Evolutionary conservation across 2,329 filamentous ascomycete genomes (phyloP), one percentile per base, ranked within the genome.

Genomic region (Paracoccidioides lutzii): DNA sequence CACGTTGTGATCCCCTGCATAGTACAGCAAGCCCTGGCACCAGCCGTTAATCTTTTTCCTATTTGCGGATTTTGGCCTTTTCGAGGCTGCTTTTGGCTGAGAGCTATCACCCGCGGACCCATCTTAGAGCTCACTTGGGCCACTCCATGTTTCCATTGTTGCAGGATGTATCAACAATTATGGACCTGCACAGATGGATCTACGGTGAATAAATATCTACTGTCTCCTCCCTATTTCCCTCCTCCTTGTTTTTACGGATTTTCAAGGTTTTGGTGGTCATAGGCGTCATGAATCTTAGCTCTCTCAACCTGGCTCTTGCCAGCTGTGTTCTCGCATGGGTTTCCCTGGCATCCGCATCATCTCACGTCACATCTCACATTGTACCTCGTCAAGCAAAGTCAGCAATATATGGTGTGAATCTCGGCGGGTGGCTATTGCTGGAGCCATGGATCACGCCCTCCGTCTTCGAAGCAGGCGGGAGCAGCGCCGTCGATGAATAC

Each of bases 391-490:
- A 30, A n/a, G 22, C 6, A 8, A 32, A 42, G 14, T 4, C 30
- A 7, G n/a, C 10, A 8, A 76, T 84, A 44, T 78, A 81, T 10
- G 82, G 82, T 55, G 81, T 85, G 35, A 85, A 85, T 64, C 72
- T 84, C 4, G 81, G 82, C 54, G 82, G 82, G 37, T 83, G 81
- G 80, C 77, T 83, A 48, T 78, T 84, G 5, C 71, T 82, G 4
- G 81, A 84, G 68, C 81, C 81, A 14, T 82, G 80, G 80, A 83
- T 83, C 54, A 83, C 80, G 2, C 81, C 81, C 2, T 81, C 78
- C 14, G 71, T 84, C 56, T 84, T 83, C 61, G 75, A 81, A 49
- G 66, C 66, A 15, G 74, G 67, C 3, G 73, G 72, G 35, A 70
- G 70, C 49, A 72, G 65, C 43, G 79, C 79, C 2, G 74, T 80